Percentiles rank a stretch among this genome's conserved stretches.
Evolutionary conservation across 176 grass and related monocot genomes (phyloP).

Genomic region (Musa beccarii): DNA sequence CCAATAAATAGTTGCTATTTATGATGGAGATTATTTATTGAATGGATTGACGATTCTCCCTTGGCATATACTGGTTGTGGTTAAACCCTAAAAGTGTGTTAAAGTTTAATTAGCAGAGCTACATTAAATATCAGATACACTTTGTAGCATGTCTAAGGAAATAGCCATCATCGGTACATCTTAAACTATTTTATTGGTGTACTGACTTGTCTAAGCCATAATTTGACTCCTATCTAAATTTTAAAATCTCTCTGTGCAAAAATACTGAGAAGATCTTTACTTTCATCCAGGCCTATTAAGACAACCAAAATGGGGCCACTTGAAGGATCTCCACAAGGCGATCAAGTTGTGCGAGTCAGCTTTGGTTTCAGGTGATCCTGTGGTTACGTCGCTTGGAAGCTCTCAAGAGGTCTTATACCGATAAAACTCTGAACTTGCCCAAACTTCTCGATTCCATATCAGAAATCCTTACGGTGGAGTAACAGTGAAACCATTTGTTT

Average conservation of each 20-base stretch:
- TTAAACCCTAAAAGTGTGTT: neutral
- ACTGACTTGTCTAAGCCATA: too few species aligned
- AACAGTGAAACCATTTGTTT: conserved; percentile 20
- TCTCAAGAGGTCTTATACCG: conserved; percentile 48
- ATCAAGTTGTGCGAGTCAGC: conserved; percentile 92
- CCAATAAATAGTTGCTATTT: neutral
- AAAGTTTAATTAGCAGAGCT: neutral
- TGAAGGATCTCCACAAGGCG: conserved; percentile 84
- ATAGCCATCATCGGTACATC: too few species aligned
- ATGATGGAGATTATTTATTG: neutral
- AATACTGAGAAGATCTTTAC: neutral
- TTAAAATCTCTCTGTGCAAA: neutral
- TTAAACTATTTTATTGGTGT: too few species aligned
- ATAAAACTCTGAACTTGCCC: neutral
- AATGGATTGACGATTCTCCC: too few species aligned
- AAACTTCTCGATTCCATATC: conserved; percentile 6
- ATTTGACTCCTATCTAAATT: neutral
- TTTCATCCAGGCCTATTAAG: conserved; percentile 64
- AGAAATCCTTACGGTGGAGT: conserved; percentile 19
- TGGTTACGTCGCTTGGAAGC: conserved; percentile 61
- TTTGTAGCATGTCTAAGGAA: neutral
- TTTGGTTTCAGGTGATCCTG: conserved; percentile 61
- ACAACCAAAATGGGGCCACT: conserved; percentile 97
- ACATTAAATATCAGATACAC: neutral
- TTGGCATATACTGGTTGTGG: too few species aligned